Base-by-base conservation (phyloP, 2,329 filamentous ascomycete species). In the Clonostachys chloroleuca region DNA sequence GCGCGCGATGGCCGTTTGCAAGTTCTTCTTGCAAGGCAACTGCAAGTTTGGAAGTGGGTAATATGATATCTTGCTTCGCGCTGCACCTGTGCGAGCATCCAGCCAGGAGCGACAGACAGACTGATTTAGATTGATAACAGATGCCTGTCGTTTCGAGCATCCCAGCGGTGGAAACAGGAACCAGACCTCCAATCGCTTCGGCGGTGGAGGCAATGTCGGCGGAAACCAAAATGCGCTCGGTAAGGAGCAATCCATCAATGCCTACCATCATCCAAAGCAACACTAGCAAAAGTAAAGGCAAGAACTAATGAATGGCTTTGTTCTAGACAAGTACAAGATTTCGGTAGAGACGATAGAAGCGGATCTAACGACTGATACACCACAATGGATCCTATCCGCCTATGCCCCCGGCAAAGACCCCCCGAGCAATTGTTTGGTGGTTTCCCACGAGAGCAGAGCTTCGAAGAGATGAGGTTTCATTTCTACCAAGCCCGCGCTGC, bases 341-440 rank as follows among this genome's bases (percentile, higher is more conserved):
- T 78, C 69, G n/a, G 67, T 68, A 40, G 79, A 80, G 0, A 69
- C 67, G 3, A 85, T 95, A 55, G 75, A 77, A 50, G 67, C 69
- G 46, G 90, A 95, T 59, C 73, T 95, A 42, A 80, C 75, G 1
- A 73, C 75, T 18, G 89, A 94, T 50, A 77, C 79, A 9, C 92
- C 92, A 16, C 70, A 81, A 73, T 97, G 92, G 87, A 85, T 94
- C 5, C 77, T 96, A 20, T 96, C 92, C 2, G 79, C 86, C 18
- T 97, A 96, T 64, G 89, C 84, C 0, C 91, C 92, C 0, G 87
- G 86, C 5, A 78, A 74, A 57, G 81, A 91, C 56, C 82, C 2
- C 92, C 92, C 0, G 81, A 82, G 16, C 90, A 96, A 65, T 75
- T 96, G 1, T 92, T 96, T 58, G 90, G 90, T 45, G 91, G 90